Evolutionary conservation across 768 basidiomycete genomes (phyloP).

Genomic region (Guyanaporus albipodus): DNA sequence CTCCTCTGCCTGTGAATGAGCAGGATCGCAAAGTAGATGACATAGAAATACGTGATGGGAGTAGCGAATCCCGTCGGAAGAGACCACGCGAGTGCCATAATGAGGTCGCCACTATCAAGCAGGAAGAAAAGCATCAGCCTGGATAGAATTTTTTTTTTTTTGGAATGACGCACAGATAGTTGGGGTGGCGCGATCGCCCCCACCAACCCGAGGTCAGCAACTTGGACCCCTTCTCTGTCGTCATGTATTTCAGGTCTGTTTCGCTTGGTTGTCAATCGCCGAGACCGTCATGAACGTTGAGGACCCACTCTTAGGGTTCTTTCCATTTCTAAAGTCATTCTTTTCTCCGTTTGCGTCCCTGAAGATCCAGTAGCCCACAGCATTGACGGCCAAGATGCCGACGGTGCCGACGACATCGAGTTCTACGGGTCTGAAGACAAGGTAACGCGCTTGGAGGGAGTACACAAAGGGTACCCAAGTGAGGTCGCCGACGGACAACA

Average conservation of each 20-base stretch:
- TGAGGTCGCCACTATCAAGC: conserved; percentile 63
- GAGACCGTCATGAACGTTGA: not conserved
- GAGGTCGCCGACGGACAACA: conserved; percentile 92
- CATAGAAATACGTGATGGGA: conserved; percentile 95
- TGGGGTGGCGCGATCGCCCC: conserved; percentile 91
- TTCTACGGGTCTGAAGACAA: conserved; percentile 84
- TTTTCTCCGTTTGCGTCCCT: conserved; percentile 86
- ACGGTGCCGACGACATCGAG: conserved; percentile 57
- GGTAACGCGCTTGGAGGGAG: conserved; percentile 88
- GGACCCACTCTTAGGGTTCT: conserved; percentile 81
- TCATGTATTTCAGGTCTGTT: conserved; percentile 71
- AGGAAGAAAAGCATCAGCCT: not conserved
- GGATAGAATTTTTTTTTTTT: too few relatives aligned
- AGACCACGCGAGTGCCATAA: conserved; percentile 93
- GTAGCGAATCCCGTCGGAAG: conserved; percentile 88
- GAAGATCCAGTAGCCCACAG: conserved; percentile 88
- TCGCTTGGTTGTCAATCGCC: conserved; percentile 1
- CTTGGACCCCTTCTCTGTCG: conserved; percentile 83
- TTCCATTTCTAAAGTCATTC: conserved; percentile 91
- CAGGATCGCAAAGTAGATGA: conserved; percentile 81
- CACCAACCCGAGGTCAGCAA: conserved; percentile 97
- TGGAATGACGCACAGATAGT: conserved; percentile 70
- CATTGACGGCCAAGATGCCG: conserved; percentile 60
- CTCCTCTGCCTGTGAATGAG: conserved; percentile 86
- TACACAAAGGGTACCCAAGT: conserved; percentile 95